phyloP scores from a whole-genome alignment of 345 rosid species.

The Populus davidiana region DNA sequence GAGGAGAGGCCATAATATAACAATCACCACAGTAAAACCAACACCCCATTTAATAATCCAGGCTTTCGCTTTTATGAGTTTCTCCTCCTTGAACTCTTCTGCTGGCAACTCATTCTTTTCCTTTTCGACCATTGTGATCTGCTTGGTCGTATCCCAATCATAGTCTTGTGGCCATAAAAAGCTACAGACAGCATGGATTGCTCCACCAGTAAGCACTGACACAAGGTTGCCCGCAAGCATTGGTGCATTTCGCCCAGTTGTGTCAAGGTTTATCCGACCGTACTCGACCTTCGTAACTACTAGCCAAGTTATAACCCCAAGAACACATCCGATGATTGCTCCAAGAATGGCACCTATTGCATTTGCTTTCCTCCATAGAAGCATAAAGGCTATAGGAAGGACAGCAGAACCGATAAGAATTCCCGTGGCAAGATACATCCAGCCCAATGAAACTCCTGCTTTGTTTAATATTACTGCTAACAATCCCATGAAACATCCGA shows the following conservation, averaged over 20 bases:
- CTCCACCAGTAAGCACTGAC: constrained; percentile 70
- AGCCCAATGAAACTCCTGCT: constrained; percentile 85
- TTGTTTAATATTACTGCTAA: constrained; percentile 80
- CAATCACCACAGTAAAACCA: constrained; percentile 66
- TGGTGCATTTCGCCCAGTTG: constrained; percentile 77
- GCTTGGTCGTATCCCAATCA: constrained; percentile 76
- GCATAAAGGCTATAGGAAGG: constrained; percentile 86
- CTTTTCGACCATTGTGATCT: constrained; percentile 78
- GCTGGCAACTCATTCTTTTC: constrained; percentile 43
- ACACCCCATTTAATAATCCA: constrained; percentile 91
- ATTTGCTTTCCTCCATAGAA: constrained; percentile 88
- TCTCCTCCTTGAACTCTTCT: constrained; percentile 77
- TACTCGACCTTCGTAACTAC: constrained; percentile 59
- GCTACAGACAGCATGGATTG: constrained; percentile 68
- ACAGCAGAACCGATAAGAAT: constrained; percentile 88
- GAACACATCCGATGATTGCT: constrained; percentile 56
- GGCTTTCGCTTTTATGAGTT: constrained; percentile 56
- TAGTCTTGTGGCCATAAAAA: constrained; percentile 66
- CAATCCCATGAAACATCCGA: constrained; percentile 95
- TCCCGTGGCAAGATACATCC: constrained; percentile 98
- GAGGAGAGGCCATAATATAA: constrained; percentile 72
- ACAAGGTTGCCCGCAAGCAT: constrained; percentile 89
- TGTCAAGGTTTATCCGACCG: constrained; percentile 63
- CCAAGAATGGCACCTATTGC: constrained; percentile 79
- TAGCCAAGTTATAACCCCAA: constrained; percentile 75